A percentile compares a stretch with the other conserved stretches of the same genome.
phyloP scores from a whole-genome alignment of 2,329 filamentous ascomycete genomes.

The Triangularia verruculosa region DNA sequence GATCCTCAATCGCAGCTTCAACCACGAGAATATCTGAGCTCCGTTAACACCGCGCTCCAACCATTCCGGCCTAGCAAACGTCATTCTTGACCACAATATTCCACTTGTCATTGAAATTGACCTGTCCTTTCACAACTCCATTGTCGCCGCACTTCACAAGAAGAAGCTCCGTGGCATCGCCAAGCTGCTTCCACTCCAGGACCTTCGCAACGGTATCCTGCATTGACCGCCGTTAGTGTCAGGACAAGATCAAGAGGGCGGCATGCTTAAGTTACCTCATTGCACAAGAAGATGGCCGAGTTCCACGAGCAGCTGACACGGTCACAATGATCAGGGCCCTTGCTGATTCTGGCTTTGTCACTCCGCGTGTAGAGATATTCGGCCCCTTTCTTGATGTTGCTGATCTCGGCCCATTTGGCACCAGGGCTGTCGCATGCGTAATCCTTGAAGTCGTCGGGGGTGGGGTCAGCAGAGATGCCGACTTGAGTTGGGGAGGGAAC shows the following conservation, averaged over 20 bases:
- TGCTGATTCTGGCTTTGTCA: neutral
- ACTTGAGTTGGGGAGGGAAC: slow-evolving; percentile 52
- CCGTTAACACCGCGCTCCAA: neutral
- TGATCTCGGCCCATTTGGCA: neutral
- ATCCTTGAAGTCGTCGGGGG: neutral
- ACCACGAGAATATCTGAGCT: neutral
- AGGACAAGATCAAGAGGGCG: neutral
- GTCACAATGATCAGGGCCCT: neutral
- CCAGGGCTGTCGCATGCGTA: neutral
- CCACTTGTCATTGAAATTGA: neutral
- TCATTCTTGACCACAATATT: neutral
- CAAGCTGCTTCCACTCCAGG: neutral
- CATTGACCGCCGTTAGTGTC: neutral
- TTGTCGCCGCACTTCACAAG: neutral
- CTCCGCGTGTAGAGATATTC: neutral
- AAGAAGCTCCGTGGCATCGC: neutral
- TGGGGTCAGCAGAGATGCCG: slow-evolving; percentile 24
- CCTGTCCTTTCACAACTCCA: neutral
- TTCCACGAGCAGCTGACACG: neutral
- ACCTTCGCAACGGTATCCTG: neutral
- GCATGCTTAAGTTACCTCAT: neutral
- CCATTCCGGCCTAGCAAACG: neutral
- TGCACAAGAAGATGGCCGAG: neutral
- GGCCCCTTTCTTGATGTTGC: neutral
- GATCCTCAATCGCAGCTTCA: no score